phyloP scores from a whole-genome alignment of 1,284 basidiomycete genomes.

The Moniliella sp. region DNA sequence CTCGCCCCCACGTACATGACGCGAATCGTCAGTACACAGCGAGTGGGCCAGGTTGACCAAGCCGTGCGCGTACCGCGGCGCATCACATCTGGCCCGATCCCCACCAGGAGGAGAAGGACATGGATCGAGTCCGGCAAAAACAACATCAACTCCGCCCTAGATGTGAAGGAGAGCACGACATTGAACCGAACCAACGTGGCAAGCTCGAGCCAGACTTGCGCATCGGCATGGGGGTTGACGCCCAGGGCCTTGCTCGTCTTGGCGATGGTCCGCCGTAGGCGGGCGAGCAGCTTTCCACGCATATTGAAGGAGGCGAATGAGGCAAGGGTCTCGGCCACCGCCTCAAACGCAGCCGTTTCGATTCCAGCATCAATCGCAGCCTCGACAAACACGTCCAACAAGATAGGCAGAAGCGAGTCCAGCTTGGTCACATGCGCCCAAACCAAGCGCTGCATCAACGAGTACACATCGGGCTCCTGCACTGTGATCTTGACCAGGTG shows the following conservation, averaged over 20 bases:
- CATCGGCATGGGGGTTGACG: constrained; percentile 3
- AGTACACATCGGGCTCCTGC: constrained; percentile 24
- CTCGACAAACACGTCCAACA: constrained; percentile 24
- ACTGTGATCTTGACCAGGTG: constrained; percentile 25
- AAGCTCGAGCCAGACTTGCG: constrained; percentile 27
- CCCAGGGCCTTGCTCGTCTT: constrained; percentile 17
- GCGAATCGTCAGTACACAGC: constrained; percentile 23
- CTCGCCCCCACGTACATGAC: too few relatives aligned
- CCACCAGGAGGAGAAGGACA: constrained; percentile 20
- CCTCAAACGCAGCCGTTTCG: constrained; percentile 20
- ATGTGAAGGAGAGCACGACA: constrained; percentile 26
- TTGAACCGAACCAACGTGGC: constrained; percentile 26
- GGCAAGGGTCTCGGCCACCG: constrained; percentile 26
- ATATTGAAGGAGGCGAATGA: constrained; percentile 25
- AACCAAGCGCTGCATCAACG: constrained; percentile 23
- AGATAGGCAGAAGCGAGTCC: constrained; percentile 21
- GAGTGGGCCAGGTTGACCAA: constrained; percentile 28
- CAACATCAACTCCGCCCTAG: constrained; percentile 16
- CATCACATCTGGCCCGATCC: constrained; percentile 21
- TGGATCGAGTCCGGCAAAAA: constrained; percentile 24
- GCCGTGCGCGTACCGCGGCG: constrained; percentile 18
- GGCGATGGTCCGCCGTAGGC: constrained; percentile 14
- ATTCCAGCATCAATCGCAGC: constrained; percentile 27
- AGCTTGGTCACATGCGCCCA: constrained; percentile 23
- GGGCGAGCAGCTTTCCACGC: constrained; percentile 22